Conservation (phyloP, 1,284 basidiomycete genomes). For the Cryptococcus wingfieldii region DNA sequence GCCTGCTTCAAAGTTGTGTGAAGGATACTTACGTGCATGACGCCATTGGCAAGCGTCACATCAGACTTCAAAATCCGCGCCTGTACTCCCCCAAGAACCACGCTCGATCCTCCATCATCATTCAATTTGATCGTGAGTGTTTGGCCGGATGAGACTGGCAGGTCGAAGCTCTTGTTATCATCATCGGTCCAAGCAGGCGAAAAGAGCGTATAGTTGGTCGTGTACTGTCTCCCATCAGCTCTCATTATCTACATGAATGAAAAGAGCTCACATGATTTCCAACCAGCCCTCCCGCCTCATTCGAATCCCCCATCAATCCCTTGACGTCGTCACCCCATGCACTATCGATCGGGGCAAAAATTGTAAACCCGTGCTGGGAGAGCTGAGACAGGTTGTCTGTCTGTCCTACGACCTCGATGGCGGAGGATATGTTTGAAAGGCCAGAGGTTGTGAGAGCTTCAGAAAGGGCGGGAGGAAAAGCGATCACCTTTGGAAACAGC, state of each 20-base stretch:
- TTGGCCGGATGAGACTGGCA: constrained; percentile 28
- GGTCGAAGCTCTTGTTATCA: constrained; percentile 8
- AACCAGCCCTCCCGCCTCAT: constrained; percentile 14
- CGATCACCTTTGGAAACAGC: constrained; percentile 16
- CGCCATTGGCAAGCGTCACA: constrained; percentile 37
- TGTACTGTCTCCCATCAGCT: constrained; percentile 23
- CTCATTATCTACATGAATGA: not conserved
- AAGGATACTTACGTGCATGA: constrained; percentile 38
- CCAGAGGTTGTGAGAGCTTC: constrained; percentile 20
- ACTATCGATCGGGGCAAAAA: constrained; percentile 40
- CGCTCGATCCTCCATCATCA: constrained; percentile 17
- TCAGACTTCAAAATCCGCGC: constrained; percentile 32
- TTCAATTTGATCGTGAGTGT: constrained; percentile 21
- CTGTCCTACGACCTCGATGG: constrained; percentile 16
- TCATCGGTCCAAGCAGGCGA: constrained; percentile 23
- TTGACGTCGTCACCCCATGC: constrained; percentile 23
- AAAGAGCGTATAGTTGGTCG: constrained; percentile 32
- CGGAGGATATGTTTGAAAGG: constrained; percentile 22
- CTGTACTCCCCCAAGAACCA: constrained; percentile 14
- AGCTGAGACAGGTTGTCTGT: constrained; percentile 19
- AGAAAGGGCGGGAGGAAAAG: constrained; percentile 25
- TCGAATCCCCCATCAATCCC: constrained; percentile 11
- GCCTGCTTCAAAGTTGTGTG: not conserved
- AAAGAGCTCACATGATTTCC: constrained; percentile 29
- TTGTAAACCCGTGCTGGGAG: constrained; percentile 33